Base-by-base conservation (phyloP, 1,284 basidiomycete species). In the Sporisorium reilianum region DNA sequence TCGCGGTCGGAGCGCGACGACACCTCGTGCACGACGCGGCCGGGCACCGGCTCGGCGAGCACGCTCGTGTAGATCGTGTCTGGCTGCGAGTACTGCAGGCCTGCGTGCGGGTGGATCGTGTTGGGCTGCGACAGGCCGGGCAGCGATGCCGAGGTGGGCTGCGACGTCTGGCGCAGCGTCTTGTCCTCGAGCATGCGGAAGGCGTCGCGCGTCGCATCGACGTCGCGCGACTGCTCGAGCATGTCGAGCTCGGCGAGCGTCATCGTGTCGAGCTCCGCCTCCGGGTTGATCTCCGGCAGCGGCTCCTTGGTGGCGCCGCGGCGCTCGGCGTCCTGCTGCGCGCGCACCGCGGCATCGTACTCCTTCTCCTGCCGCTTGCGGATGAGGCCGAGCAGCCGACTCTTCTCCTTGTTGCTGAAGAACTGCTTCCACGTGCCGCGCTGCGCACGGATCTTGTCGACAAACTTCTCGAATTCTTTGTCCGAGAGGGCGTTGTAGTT, bases 51-150 rank as follows among this genome's bases (percentile, higher is more conserved):
- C 44, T 78, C 77, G 32, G 68, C 64, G 14, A 83, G 66, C 26
- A 81, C 32, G 38, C 51, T 34, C 6, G 80, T 45, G 59, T 77
- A 80, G 66, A 83, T 80, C 10, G 55, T 58, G 62, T 83, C 81
- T 11, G 81, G 81, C 55, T 78, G 76, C 12, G 74, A 69, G 55
- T 80, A 83, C 64, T 83, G 81, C 57, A 83, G 34, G 3, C 81
- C 81, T 10, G 66, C 79, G 40, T 77, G 67, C 14, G 75, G 68
- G 42, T 83, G 81, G 25, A 76, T 52, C 10, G 78, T 68, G 38
- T 41, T 70, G 5, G 77, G 71, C 45, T 80, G 69, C 18, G 65
- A 69, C 0, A 64, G 44, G 30, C 77, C 61, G 14, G 69, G 61
- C 1, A 80, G 38, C 0, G 50, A 20, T 2, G 50, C 32, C 32